phyloP scores from a whole-genome alignment of 768 basidiomycete species.

The Mycena indigotica region DNA sequence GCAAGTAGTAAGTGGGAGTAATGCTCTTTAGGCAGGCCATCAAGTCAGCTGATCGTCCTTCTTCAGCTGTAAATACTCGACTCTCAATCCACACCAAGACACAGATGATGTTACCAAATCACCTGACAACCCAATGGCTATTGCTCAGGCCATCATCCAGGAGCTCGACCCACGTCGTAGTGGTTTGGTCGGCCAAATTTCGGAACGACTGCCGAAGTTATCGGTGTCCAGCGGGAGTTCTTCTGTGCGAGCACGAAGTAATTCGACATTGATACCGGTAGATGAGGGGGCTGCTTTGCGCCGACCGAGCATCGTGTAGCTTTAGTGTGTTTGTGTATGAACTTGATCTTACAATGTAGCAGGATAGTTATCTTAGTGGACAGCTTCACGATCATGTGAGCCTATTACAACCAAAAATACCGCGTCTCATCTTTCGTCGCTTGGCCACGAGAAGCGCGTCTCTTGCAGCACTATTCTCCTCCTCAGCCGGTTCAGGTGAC shows the following conservation, averaged over 20 bases:
- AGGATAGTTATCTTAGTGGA: too few species aligned
- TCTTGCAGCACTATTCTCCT: too few species aligned
- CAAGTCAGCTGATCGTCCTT: slow-evolving; percentile 4
- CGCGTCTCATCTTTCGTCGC: too few species aligned
- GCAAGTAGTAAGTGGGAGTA: slow-evolving; percentile 47
- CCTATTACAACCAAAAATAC: not conserved
- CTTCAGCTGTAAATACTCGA: slow-evolving; percentile 52
- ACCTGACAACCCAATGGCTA: slow-evolving; percentile 37
- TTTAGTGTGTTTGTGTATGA: not conserved
- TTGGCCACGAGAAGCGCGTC: too few species aligned
- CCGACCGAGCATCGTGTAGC: slow-evolving; percentile 1
- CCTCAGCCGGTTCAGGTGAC: too few species aligned
- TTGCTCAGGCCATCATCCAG: slow-evolving; percentile 23
- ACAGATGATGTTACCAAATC: slow-evolving; percentile 44
- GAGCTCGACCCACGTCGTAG: slow-evolving; percentile 14
- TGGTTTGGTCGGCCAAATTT: slow-evolving; percentile 12
- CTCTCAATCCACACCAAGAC: slow-evolving; percentile 48
- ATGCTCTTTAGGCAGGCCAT: too few species aligned
- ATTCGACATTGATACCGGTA: slow-evolving; percentile 8
- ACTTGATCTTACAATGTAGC: too few species aligned
- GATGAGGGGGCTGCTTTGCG: not conserved
- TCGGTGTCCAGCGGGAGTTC: slow-evolving; percentile 11
- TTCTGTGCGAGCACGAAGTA: slow-evolving; percentile 2
- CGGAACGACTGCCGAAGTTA: slow-evolving; percentile 19
- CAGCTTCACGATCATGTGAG: not conserved